Conservation (phyloP, 192 early-diverging fungal species). For the Neocallimastix lanati region DNA sequence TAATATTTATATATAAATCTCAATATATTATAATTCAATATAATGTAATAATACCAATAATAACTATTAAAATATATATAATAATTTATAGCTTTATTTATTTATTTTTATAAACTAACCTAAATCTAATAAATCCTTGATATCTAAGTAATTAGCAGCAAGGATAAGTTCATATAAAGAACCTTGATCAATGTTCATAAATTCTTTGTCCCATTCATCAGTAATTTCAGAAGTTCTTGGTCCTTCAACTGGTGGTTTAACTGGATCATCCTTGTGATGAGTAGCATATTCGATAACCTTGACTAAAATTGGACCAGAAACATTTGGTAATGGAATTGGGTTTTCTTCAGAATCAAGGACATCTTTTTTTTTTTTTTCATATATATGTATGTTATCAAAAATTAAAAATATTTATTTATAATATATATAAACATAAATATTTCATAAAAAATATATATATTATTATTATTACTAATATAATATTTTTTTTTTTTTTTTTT, state of each 20-base stretch:
- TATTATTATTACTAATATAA: too few relatives aligned
- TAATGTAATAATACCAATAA: too few relatives aligned
- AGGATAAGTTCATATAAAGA: constrained; percentile 81
- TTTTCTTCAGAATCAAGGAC: constrained; percentile 31
- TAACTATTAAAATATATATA: too few relatives aligned
- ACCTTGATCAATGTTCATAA: constrained; percentile 81
- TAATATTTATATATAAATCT: too few relatives aligned
- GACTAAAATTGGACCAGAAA: constrained; percentile 66
- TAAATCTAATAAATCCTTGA: constrained; percentile 46
- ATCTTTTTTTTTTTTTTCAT: constrained; percentile 14
- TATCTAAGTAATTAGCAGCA: constrained; percentile 73
- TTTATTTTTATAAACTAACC: constrained; percentile 1
- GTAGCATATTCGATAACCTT: constrained; percentile 80
- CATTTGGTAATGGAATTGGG: constrained; percentile 72
- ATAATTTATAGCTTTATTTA: too few relatives aligned
- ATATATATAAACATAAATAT: too few relatives aligned
- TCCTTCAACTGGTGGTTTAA: constrained; percentile 19
- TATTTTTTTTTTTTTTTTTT: too few relatives aligned
- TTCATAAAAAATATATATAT: too few relatives aligned
- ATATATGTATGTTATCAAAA: too few relatives aligned
- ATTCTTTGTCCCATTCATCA: constrained; percentile 79
- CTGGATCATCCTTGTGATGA: constrained; percentile 62
- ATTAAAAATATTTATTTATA: too few relatives aligned
- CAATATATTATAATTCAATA: too few relatives aligned
- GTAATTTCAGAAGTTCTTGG: constrained; percentile 48